Percentiles rank a stretch among this genome's conserved stretches.
Evolutionary conservation across 2,329 filamentous ascomycete species (phyloP).

Genomic region (Fusarium tanahbumbuense): DNA sequence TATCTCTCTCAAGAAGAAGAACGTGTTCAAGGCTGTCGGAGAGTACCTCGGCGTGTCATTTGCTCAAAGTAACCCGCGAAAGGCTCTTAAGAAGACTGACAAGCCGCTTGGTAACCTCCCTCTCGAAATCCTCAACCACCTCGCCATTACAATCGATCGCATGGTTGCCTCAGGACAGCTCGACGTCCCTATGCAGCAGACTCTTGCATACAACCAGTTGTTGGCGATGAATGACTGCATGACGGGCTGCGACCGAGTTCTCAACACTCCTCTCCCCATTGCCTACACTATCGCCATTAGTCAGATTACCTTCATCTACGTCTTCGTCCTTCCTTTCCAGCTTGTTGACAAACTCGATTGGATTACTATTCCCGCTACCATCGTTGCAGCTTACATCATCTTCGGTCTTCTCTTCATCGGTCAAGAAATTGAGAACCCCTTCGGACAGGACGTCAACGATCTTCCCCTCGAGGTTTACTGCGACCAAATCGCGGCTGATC

Average conservation of each 20-base stretch:
- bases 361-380: conserved; percentile 81
- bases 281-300: conserved; percentile 87
- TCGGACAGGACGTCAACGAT: conserved; percentile 86
- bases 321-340: conserved; percentile 85
- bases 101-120: conserved; percentile 85
- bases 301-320: conserved; percentile 88
- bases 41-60: conserved; percentile 82
- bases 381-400: conserved; percentile 83
- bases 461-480: conserved; percentile 81
- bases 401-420: conserved; percentile 80
- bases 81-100: conserved; percentile 77
- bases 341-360: conserved; percentile 72
- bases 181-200: conserved; percentile 68
- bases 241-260: conserved; percentile 78
- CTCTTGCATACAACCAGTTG: conserved; percentile 69
- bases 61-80: conserved; percentile 81
- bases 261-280: conserved; percentile 83
- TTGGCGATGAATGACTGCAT: conserved; percentile 77
- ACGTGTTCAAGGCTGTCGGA: conserved; percentile 72
- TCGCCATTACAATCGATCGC: conserved; percentile 74
- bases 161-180: conserved; percentile 68
- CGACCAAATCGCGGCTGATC: conserved; percentile 76
- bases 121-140: conserved; percentile 80
- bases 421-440: conserved; percentile 86
- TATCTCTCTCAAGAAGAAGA: conserved; percentile 55